These are phyloP conservation scores for Pisolithus marmoratus DNA, from an alignment of 768 basidiomycete species.

Conservation along the genomic window DNA sequence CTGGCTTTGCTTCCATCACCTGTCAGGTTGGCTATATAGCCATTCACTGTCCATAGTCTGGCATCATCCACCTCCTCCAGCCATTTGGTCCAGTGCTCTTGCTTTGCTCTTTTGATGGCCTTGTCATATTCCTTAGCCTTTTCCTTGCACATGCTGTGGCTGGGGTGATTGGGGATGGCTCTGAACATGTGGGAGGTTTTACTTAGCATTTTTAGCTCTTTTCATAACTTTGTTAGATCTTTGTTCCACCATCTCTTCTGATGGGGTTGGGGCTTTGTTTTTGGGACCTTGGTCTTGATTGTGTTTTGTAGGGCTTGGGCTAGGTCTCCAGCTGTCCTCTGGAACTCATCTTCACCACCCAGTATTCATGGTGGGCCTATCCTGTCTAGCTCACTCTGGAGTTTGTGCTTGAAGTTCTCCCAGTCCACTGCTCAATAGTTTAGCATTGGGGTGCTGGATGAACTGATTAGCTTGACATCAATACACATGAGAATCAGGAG, in stretches of 20 bases:
- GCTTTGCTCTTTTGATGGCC: background rate
- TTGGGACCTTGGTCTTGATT: slow-evolving; percentile 5
- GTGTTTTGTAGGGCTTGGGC: slow-evolving; percentile 10
- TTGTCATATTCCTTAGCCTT: background rate
- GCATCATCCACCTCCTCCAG: background rate
- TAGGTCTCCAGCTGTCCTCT: slow-evolving; percentile 1
- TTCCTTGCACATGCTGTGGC: background rate
- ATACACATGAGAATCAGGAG: background rate
- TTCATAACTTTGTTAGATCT: slow-evolving; percentile 1
- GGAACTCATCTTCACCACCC: slow-evolving; percentile 1
- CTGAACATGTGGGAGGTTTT: background rate
- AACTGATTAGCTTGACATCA: background rate
- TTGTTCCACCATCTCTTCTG: slow-evolving; percentile 20
- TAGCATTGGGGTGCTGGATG: too few relatives aligned
- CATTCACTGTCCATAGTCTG: slow-evolving; percentile 3
- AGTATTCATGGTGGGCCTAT: background rate
- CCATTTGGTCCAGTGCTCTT: slow-evolving; percentile 7
- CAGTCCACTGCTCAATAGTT: slow-evolving; percentile 2
- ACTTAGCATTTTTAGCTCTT: background rate
- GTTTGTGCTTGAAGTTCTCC: background rate
- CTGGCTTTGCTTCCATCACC: fast-evolving
- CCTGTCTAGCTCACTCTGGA: background rate
- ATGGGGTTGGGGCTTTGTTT: slow-evolving; percentile 8
- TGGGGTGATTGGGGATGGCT: background rate
- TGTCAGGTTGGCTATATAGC: background rate